Percentiles rank a stretch among this genome's conserved stretches.
Evolutionary conservation across 257 asterid species (phyloP).

Genomic region (Gentiana dahurica): DNA sequence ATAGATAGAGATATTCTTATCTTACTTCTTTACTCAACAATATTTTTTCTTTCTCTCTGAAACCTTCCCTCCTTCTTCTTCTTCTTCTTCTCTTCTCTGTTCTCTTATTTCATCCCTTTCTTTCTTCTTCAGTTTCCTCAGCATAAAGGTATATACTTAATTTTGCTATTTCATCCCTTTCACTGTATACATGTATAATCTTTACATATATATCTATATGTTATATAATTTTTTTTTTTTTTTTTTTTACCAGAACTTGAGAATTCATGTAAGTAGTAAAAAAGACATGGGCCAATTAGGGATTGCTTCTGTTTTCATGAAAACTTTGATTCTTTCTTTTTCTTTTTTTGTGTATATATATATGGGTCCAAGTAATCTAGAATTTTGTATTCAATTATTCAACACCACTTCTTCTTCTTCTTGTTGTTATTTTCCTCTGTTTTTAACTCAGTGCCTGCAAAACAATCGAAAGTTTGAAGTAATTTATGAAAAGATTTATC

Average conservation of each 20-base stretch:
- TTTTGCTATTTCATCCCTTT: constrained; percentile 22
- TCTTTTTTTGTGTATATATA: too few species aligned
- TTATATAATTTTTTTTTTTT: not conserved
- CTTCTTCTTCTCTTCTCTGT: constrained; percentile 3
- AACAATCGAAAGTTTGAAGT: too few species aligned
- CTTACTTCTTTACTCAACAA: constrained; percentile 10
- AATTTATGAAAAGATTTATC: too few species aligned
- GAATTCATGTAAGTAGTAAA: not conserved
- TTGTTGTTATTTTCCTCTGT: too few species aligned
- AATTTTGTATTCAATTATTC: too few species aligned
- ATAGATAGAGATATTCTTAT: constrained; percentile 4
- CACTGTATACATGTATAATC: not conserved
- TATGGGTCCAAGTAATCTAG: too few species aligned
- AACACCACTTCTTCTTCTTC: too few species aligned
- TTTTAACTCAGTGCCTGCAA: too few species aligned
- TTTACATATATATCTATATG: constrained; percentile 11
- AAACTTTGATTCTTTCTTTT: too few species aligned
- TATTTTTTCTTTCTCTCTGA: constrained; percentile 1
- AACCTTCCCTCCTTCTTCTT: constrained; percentile 3
- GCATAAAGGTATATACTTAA: constrained; percentile 39
- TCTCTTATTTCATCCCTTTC: constrained; percentile 20
- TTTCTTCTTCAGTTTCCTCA: constrained; percentile 45
- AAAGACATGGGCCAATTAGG: too few species aligned
- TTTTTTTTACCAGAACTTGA: not conserved
- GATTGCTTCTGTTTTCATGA: too few species aligned